Conservation (phyloP, 176 grass and related monocot species). For the Oryza meyeriana region DNA sequence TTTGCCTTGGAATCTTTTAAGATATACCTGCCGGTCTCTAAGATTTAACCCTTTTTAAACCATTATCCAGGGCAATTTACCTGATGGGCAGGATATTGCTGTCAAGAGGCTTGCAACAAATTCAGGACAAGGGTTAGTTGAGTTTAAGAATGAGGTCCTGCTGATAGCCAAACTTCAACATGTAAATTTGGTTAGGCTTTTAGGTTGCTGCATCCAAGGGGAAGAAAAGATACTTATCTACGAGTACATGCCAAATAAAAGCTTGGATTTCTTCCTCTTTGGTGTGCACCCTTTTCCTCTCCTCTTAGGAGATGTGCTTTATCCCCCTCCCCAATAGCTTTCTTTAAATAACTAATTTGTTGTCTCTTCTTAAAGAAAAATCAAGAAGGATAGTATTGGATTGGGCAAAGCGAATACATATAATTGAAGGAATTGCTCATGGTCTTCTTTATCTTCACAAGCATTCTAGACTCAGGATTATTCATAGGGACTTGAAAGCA, state of each 20-base stretch:
- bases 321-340: background rate
- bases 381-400: constrained; percentile 30
- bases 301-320: background rate
- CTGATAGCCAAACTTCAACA: constrained; percentile 62
- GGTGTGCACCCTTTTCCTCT: constrained; percentile 8
- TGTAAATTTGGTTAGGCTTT: constrained; percentile 45
- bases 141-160: constrained; percentile 59
- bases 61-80: constrained; percentile 34
- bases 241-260: constrained; percentile 64
- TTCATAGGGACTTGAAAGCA: constrained; percentile 62
- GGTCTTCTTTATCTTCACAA: constrained; percentile 74
- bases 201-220: constrained; percentile 53
- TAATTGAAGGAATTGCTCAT: constrained; percentile 62
- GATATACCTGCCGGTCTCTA: background rate
- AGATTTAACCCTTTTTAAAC: background rate
- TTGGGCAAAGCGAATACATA: constrained; percentile 39
- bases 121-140: constrained; percentile 48
- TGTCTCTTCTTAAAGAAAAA: constrained; percentile 21
- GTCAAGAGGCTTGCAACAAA: constrained; percentile 50
- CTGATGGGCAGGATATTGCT: constrained; percentile 34
- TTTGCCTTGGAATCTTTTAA: background rate
- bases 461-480: constrained; percentile 55
- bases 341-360: background rate
- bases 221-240: constrained; percentile 57
- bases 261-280: constrained; percentile 60